These are phyloP conservation scores for Pythium guiyangense DNA, from an alignment of 352 stramenopile genomes.

Conservation along the genomic window DNA sequence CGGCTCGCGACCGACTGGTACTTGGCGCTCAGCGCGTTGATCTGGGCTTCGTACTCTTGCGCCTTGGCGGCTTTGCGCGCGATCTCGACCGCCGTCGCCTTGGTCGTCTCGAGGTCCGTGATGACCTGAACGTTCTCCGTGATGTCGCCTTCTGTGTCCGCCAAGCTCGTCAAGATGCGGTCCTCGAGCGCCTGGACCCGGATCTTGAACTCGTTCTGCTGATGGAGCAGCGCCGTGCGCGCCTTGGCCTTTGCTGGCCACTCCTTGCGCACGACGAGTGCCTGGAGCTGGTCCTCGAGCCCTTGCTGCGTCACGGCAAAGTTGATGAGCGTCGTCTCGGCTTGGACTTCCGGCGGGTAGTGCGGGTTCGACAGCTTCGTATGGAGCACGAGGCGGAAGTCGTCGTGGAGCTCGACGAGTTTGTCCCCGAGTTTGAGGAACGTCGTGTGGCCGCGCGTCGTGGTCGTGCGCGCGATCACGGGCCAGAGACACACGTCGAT, in stretches of 20 bases:
- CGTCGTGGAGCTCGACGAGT: constrained; percentile 71
- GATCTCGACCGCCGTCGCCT: constrained; percentile 85
- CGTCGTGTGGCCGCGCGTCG: constrained; percentile 67
- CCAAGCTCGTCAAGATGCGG: constrained; percentile 82
- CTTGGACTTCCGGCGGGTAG: constrained; percentile 89
- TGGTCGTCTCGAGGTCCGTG: constrained; percentile 92
- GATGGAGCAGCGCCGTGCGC: constrained; percentile 75
- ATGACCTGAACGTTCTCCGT: constrained; percentile 96
- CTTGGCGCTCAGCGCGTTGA: constrained; percentile 85
- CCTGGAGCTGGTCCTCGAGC: constrained; percentile 88
- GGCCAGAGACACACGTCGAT: constrained; percentile 87
- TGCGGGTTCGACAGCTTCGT: constrained; percentile 93
- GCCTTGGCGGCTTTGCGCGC: constrained; percentile 78
- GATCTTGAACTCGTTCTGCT: constrained; percentile 91
- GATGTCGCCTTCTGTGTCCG: constrained; percentile 81
- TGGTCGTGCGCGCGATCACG: constrained; percentile 69
- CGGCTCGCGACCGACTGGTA: constrained; percentile 90
- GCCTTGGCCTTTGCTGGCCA: constrained; percentile 83
- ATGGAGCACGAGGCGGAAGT: constrained; percentile 88
- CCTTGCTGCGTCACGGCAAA: constrained; percentile 89
- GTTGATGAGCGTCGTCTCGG: constrained; percentile 90
- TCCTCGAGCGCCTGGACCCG: constrained; percentile 85
- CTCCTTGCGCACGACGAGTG: constrained; percentile 87
- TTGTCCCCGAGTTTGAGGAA: constrained; percentile 86
- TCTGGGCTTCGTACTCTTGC: constrained; percentile 66